Evolutionary conservation across 805 yeast genomes (phyloP).

Genomic region (Saccharomyces eubayanus): DNA sequence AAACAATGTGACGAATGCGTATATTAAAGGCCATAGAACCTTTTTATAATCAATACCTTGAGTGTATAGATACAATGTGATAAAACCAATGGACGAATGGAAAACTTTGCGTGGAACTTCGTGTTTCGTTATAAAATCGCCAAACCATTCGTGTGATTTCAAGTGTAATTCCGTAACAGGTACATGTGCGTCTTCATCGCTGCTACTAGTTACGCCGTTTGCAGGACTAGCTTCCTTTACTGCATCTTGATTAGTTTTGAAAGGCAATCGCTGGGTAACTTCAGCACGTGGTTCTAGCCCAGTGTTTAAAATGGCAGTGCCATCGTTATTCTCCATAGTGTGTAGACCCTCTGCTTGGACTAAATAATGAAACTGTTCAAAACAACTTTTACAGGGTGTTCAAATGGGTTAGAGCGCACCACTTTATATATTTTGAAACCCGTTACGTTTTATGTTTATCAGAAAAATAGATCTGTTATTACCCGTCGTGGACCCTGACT

Average conservation of each 20-base stretch:
- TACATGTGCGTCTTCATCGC: conserved; percentile 21
- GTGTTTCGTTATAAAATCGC: conserved; percentile 58
- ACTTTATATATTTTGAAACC: background rate
- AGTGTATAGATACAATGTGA: conserved; percentile 67
- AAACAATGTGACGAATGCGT: conserved; percentile 49
- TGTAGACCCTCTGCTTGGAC: background rate
- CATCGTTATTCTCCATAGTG: background rate
- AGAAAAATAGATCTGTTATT: background rate
- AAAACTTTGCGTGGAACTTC: conserved; percentile 84
- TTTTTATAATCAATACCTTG: conserved; percentile 46
- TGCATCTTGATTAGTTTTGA: background rate
- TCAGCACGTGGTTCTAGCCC: background rate
- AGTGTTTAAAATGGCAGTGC: background rate
- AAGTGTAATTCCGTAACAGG: conserved; percentile 29
- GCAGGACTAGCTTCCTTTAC: background rate
- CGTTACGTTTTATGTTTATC: background rate
- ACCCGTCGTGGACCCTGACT: background rate
- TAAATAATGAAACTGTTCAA: background rate
- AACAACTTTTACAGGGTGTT: background rate
- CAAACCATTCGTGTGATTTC: conserved; percentile 38
- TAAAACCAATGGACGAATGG: conserved; percentile 82
- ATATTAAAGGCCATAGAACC: conserved; percentile 51
- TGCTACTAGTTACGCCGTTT: background rate
- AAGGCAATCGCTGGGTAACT: background rate
- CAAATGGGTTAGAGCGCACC: background rate